Evolutionary conservation across 2,329 filamentous ascomycete genomes (phyloP).

Genomic region (Curvularia spicifera): DNA sequence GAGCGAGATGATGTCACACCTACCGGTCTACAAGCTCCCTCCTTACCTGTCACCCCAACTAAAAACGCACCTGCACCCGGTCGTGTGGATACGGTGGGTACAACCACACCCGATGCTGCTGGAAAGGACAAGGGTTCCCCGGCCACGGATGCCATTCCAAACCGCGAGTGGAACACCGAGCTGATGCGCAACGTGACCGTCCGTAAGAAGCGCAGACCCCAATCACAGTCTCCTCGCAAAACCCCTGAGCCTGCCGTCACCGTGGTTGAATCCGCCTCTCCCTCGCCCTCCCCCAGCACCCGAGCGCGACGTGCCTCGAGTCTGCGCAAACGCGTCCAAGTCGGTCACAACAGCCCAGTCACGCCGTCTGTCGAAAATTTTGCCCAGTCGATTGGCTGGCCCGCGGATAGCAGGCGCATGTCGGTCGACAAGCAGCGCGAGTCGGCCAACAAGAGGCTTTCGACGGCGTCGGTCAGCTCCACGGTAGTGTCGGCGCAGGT

Average conservation of each 20-base stretch:
- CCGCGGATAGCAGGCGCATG: conserved; percentile 44
- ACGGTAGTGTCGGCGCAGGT: conserved; percentile 63
- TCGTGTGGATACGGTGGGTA: conserved; percentile 11
- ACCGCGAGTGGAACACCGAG: conserved; percentile 51
- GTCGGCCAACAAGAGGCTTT: conserved; percentile 53
- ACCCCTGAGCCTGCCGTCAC: conserved; percentile 15
- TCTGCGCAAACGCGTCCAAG: conserved; percentile 44
- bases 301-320: conserved; percentile 33
- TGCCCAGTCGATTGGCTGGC: conserved; percentile 59
- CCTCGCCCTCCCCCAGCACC: conserved; percentile 25
- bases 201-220: conserved; percentile 44
- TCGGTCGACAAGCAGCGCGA: conserved; percentile 34
- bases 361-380: conserved; percentile 56
- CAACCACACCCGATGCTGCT: conserved; percentile 16
- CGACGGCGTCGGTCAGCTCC: conserved; percentile 59
- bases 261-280: conserved; percentile 25
- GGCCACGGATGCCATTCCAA: conserved; percentile 35
- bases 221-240: conserved; percentile 31
- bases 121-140: conserved; percentile 25
- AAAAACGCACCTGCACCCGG: conserved; percentile 7
- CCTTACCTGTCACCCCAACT: conserved; percentile 15
- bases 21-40: conserved; percentile 29
- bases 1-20: conserved; percentile 43
- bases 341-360: conserved; percentile 41
- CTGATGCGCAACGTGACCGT: conserved; percentile 53